These are phyloP conservation scores for Andalucia godoyi DNA, from an alignment of 78 protist species.

Conservation along the genomic window DNA sequence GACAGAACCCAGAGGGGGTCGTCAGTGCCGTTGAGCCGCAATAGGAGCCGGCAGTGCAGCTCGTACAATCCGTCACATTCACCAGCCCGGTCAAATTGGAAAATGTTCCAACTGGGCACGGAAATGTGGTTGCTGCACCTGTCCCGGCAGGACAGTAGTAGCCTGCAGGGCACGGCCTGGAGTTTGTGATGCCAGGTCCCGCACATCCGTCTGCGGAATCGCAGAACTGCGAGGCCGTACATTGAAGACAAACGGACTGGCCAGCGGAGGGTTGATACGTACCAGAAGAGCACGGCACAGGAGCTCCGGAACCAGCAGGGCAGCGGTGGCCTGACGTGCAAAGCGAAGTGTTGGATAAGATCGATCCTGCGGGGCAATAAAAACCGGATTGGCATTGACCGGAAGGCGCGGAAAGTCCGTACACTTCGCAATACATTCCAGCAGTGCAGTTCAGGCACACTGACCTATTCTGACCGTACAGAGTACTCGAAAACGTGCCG, in stretches of 20 bases:
- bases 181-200: background rate
- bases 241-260: too few relatives aligned
- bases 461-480: background rate
- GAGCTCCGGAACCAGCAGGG: too few relatives aligned
- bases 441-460: slow-evolving; percentile 16
- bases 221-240: too few relatives aligned
- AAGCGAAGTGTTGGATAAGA: too few relatives aligned
- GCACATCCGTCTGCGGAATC: too few relatives aligned
- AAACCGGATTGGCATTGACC: slow-evolving; percentile 22
- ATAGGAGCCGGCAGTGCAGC: slow-evolving; percentile 9
- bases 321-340: too few relatives aligned
- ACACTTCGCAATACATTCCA: slow-evolving; percentile 24
- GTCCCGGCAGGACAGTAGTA: slow-evolving; percentile 14
- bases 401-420: slow-evolving; percentile 10
- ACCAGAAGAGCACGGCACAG: background rate
- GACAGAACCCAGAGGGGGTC: slow-evolving; percentile 11
- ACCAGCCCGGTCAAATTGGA: background rate
- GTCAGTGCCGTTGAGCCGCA: background rate
- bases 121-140: background rate
- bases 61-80: background rate
- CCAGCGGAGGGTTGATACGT: too few relatives aligned
- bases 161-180: slow-evolving; percentile 1
- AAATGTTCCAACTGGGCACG: slow-evolving; percentile 23
- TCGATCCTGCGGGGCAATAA: background rate
- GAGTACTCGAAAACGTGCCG: slow-evolving; percentile 12